Evolutionary conservation across 306 rosid species (phyloP).

Genomic region (Calophaca sinica): DNA sequence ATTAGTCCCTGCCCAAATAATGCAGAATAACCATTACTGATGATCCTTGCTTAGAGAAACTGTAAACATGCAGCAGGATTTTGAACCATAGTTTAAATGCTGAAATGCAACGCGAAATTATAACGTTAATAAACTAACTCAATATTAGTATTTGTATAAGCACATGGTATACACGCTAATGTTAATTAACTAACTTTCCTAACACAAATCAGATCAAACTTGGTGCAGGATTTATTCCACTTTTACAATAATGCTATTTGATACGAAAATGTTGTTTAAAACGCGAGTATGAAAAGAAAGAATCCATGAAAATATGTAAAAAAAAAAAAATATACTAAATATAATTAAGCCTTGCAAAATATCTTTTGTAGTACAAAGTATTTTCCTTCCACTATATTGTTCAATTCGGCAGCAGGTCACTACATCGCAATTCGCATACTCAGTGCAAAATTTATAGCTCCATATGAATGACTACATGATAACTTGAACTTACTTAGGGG

Average conservation of each 20-base stretch:
- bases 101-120: too few relatives aligned
- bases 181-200: not conserved
- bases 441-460: not conserved
- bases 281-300: not conserved
- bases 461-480: not conserved
- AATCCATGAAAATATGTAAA: not conserved
- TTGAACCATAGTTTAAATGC: too few relatives aligned
- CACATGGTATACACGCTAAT: not conserved
- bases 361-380: too few relatives aligned
- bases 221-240: not conserved
- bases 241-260: not conserved
- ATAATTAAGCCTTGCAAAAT: too few relatives aligned
- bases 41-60: too few relatives aligned
- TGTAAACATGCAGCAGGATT: too few relatives aligned
- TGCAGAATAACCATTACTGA: too few relatives aligned
- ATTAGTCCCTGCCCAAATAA: too few relatives aligned
- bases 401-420: not conserved
- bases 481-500: constrained; percentile 11
- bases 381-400: not conserved
- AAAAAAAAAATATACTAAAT: too few relatives aligned
- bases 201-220: not conserved
- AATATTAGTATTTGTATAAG: not conserved
- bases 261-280: not conserved
- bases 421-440: not conserved
- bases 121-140: too few relatives aligned